Conservation (phyloP, 2,329 filamentous ascomycete genomes). For the Leptographium lundbergii region DNA sequence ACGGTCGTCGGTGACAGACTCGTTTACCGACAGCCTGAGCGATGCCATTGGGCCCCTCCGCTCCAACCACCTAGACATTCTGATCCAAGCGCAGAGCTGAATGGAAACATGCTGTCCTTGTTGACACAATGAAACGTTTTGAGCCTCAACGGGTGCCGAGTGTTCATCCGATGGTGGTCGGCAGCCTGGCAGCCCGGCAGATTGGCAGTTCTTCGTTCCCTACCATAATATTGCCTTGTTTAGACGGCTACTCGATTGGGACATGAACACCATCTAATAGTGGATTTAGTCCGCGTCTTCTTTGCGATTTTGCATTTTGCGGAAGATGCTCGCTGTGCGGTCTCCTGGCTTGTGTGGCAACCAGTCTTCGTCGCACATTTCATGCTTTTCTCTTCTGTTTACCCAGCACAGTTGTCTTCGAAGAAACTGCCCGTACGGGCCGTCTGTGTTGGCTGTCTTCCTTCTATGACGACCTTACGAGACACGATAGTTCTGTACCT, state of each 20-base stretch:
- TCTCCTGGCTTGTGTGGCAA: not conserved
- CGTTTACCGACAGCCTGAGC: not conserved
- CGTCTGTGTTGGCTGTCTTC: not conserved
- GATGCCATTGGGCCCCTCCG: not conserved
- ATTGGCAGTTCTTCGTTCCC: not conserved
- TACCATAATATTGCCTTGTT: not conserved
- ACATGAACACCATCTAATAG: constrained; percentile 1
- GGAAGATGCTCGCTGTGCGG: not conserved
- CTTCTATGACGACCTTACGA: constrained; percentile 9
- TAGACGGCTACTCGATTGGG: not conserved
- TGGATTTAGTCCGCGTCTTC: not conserved
- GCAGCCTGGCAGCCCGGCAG: not conserved
- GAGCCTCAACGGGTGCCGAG: not conserved
- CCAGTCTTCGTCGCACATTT: not conserved
- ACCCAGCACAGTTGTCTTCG: not conserved
- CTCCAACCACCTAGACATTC: not conserved
- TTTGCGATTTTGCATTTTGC: not conserved
- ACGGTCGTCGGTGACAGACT: constrained; percentile 2
- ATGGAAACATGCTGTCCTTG: too few species aligned
- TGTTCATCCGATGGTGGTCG: not conserved
- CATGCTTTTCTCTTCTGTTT: not conserved
- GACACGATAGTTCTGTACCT: constrained; percentile 8
- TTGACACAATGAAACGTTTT: not conserved
- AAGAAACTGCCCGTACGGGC: not conserved
- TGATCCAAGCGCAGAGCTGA: constrained; percentile 3